Evolutionary conservation across 805 yeast species (phyloP).

Genomic region (Kuraishia hungarica): DNA sequence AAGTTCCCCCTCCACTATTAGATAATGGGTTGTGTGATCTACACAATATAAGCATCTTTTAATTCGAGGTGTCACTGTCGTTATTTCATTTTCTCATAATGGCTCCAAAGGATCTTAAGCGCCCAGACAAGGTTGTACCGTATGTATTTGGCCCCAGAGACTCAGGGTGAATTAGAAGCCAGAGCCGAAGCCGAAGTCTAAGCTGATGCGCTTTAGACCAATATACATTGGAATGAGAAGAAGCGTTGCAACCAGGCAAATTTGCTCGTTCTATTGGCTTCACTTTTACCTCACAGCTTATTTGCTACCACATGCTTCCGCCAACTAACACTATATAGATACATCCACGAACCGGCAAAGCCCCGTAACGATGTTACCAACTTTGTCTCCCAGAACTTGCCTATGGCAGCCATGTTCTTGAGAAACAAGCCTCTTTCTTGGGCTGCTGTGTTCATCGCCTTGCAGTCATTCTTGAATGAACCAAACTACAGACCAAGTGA

Average conservation of each 20-base stretch:
- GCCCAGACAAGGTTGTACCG: background rate
- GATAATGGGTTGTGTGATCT: too few species aligned
- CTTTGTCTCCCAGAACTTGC: constrained; percentile 43
- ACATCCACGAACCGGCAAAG: constrained; percentile 39
- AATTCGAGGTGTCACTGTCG: background rate
- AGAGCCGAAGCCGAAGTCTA: too few species aligned
- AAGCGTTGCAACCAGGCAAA: too few species aligned
- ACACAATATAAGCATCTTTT: too few species aligned
- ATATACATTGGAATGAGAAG: too few species aligned
- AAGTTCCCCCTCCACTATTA: background rate
- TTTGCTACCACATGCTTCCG: too few species aligned
- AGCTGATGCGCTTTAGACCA: too few species aligned
- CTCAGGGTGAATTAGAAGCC: background rate
- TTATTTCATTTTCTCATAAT: background rate
- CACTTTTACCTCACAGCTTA: too few species aligned
- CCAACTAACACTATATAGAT: constrained; percentile 15
- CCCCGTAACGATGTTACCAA: constrained; percentile 35
- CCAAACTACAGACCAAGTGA: constrained; percentile 19
- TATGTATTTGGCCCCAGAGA: background rate
- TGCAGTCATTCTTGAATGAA: constrained; percentile 38
- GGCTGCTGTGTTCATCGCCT: constrained; percentile 43
- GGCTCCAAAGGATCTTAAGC: constrained; percentile 2
- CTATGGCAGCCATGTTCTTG: constrained; percentile 60
- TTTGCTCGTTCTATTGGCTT: too few species aligned
- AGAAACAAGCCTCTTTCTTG: constrained; percentile 46